Percentiles rank a stretch among this genome's conserved stretches.
Conservation (phyloP, 805 yeast genomes). For the Starmerella vitae region DNA sequence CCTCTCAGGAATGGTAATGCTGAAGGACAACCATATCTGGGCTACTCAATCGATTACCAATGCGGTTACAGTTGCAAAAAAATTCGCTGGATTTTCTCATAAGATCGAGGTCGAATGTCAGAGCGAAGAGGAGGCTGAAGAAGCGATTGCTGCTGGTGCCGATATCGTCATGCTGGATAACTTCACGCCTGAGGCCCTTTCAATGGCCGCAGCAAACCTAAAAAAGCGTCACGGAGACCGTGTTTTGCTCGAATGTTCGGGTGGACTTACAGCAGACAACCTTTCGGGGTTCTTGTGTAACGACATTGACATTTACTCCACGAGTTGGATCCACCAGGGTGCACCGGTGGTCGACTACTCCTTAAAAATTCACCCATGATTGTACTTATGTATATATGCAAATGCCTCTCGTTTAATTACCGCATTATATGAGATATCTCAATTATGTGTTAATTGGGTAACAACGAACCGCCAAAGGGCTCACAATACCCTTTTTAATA, state of each 20-base stretch:
- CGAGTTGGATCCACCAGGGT: slow-evolving; percentile 91
- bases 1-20: slow-evolving; percentile 86
- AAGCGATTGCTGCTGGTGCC: slow-evolving; percentile 90
- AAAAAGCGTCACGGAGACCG: slow-evolving; percentile 40
- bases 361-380: slow-evolving; percentile 46
- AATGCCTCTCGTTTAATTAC: too few relatives aligned
- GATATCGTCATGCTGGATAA: slow-evolving; percentile 92
- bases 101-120: slow-evolving; percentile 91
- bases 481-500: too few relatives aligned
- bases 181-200: slow-evolving; percentile 54
- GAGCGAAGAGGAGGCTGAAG: slow-evolving; percentile 70
- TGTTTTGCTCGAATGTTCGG: slow-evolving; percentile 78
- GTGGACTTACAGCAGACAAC: slow-evolving; percentile 69
- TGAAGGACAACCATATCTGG: slow-evolving; percentile 87
- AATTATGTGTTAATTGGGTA: too few relatives aligned
- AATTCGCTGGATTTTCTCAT: slow-evolving; percentile 74
- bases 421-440: too few relatives aligned
- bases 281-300: slow-evolving; percentile 51
- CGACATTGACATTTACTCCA: slow-evolving; percentile 79
- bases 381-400: too few relatives aligned
- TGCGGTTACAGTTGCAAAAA: slow-evolving; percentile 65
- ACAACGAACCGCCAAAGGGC: too few relatives aligned
- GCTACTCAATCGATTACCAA: slow-evolving; percentile 82
- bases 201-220: slow-evolving; percentile 47
- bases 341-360: slow-evolving; percentile 69